These are phyloP conservation scores for Podospora comata DNA, from an alignment of 495 filamentous ascomycete genomes.

Conservation along the genomic window DNA sequence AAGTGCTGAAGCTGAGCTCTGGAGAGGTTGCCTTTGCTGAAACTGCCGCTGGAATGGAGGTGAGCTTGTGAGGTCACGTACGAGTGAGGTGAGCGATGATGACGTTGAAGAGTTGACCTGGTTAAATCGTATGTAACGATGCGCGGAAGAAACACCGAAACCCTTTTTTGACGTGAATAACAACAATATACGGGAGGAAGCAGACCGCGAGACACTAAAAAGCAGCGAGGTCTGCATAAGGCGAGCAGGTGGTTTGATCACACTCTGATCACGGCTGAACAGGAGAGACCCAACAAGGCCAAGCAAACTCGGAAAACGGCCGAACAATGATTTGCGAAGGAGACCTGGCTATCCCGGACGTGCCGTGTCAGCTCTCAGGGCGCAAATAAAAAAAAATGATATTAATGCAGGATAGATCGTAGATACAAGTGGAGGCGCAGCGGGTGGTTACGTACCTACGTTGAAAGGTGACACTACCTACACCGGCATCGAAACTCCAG, in stretches of 20 bases:
- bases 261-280: slow-evolving; percentile 4
- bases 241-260: background rate
- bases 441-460: background rate
- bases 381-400: background rate
- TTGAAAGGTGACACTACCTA: background rate
- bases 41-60: background rate
- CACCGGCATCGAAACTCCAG: background rate
- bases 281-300: slow-evolving; percentile 5
- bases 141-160: background rate
- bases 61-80: background rate
- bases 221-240: slow-evolving; percentile 4
- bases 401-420: slow-evolving; percentile 2
- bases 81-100: background rate
- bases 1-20: slow-evolving; percentile 8
- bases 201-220: background rate
- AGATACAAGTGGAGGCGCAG: background rate
- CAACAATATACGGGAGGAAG: background rate
- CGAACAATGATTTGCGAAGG: slow-evolving; percentile 11
- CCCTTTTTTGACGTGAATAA: background rate
- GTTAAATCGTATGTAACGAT: background rate
- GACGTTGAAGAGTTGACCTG: background rate
- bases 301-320: slow-evolving; percentile 12
- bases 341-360: slow-evolving; percentile 25
- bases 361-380: slow-evolving; percentile 23
- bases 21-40: background rate